Percentiles rank a stretch among this genome's conserved stretches.
These are phyloP conservation scores for Sarcomyxa edulis DNA, from an alignment of 768 basidiomycete species.

Conservation along the genomic window DNA sequence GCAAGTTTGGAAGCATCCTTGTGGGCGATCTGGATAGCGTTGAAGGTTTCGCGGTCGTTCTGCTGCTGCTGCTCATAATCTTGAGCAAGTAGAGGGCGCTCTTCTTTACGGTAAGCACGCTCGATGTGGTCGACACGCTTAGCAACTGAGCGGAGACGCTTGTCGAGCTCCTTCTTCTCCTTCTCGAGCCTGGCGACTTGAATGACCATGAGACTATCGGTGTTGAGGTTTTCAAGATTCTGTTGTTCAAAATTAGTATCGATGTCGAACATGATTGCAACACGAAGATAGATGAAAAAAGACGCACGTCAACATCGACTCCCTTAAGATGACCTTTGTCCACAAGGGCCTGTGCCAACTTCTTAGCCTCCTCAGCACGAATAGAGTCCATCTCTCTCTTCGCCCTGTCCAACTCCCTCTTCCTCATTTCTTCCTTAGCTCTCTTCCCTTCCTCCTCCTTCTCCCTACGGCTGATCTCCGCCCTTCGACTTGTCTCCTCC, in stretches of 20 bases:
- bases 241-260: constrained; percentile 20
- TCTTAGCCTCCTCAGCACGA: constrained; percentile 77
- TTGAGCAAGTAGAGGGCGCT: constrained; percentile 74
- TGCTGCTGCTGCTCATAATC: constrained; percentile 88
- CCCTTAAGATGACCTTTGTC: constrained; percentile 70
- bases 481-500: constrained; percentile 77
- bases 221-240: constrained; percentile 82
- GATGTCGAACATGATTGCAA: constrained; percentile 4
- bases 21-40: constrained; percentile 51
- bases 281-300: constrained; percentile 6
- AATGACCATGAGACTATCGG: constrained; percentile 79
- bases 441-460: constrained; percentile 65
- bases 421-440: constrained; percentile 57
- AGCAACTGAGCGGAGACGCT: constrained; percentile 72
- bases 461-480: constrained; percentile 59
- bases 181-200: constrained; percentile 96
- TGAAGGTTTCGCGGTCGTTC: constrained; percentile 67
- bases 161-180: constrained; percentile 85
- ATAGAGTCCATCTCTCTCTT: constrained; percentile 76
- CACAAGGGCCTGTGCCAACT: constrained; percentile 79
- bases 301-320: constrained; percentile 66
- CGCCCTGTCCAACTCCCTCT: constrained; percentile 59
- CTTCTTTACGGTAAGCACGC: constrained; percentile 91
- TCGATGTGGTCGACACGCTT: constrained; percentile 96
- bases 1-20: constrained; percentile 47